Conservation (phyloP, 345 rosid genomes). For the Cardamine resedifolia region DNA sequence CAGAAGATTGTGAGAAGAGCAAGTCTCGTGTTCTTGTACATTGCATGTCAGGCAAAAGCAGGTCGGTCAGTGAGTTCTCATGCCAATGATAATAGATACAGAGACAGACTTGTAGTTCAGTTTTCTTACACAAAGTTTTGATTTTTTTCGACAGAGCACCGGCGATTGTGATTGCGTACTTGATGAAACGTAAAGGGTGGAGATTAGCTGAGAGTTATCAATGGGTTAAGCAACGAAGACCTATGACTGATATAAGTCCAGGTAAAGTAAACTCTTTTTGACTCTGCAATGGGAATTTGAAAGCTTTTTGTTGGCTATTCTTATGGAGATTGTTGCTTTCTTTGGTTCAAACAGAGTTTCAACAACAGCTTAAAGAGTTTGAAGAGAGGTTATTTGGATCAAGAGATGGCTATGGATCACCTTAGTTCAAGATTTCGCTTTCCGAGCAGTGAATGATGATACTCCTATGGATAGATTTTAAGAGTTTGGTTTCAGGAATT, state of each 20-base stretch:
- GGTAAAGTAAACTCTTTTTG: neutral
- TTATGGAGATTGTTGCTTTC: neutral
- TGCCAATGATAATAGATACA: neutral
- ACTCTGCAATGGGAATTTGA: neutral
- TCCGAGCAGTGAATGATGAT: neutral
- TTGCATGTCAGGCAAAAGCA: conserved; percentile 18
- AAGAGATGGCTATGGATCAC: neutral
- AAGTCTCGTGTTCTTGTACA: conserved; percentile 20
- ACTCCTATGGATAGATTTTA: neutral
- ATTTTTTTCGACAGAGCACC: neutral
- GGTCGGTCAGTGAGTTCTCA: neutral
- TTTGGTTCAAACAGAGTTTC: neutral
- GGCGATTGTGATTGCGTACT: neutral
- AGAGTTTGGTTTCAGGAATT: neutral
- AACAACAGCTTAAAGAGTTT: neutral
- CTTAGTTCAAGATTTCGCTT: neutral
- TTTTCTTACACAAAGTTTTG: neutral
- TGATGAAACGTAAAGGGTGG: neutral
- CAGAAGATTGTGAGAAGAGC: conserved; percentile 6
- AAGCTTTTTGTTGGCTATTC: neutral
- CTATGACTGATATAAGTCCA: neutral
- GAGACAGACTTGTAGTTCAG: neutral
- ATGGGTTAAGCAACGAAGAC: neutral
- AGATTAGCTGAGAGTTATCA: neutral
- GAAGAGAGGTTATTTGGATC: neutral